Conservation (phyloP, 2,329 filamentous ascomycete species). For the Dactylonectria macrodidyma region DNA sequence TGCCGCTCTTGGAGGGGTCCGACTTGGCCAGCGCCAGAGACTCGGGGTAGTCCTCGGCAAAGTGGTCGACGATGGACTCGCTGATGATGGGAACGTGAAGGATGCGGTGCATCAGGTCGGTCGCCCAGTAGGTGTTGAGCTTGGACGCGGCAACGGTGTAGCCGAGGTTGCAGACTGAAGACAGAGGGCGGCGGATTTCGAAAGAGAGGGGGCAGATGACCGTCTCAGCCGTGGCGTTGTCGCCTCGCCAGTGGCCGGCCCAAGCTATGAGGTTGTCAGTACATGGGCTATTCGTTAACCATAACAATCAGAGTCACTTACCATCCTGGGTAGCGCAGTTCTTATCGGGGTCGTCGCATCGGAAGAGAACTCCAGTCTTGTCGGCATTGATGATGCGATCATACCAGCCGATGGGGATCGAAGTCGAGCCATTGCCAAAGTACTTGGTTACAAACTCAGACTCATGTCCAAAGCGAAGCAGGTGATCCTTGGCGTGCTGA, state of each 20-base stretch:
- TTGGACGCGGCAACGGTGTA: slow-evolving; percentile 71
- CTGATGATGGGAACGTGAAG: slow-evolving; percentile 74
- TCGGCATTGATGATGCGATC: slow-evolving; percentile 72
- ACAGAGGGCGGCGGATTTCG: slow-evolving; percentile 68
- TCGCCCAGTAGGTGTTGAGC: slow-evolving; percentile 75
- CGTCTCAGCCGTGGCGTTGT: slow-evolving; percentile 76
- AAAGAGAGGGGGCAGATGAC: slow-evolving; percentile 79
- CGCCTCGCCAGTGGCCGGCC: slow-evolving; percentile 78
- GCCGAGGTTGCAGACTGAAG: slow-evolving; percentile 72
- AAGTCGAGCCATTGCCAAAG: slow-evolving; percentile 73
- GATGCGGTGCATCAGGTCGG: slow-evolving; percentile 77
- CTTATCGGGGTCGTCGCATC: slow-evolving; percentile 77
- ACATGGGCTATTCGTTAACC: fast-evolving
- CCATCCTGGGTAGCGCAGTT: slow-evolving; percentile 70
- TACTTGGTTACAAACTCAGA: slow-evolving; percentile 76
- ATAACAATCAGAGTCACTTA: slow-evolving; percentile 33
- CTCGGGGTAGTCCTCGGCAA: slow-evolving; percentile 70
- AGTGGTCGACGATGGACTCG: slow-evolving; percentile 74
- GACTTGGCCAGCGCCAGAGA: slow-evolving; percentile 66
- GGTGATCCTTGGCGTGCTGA: slow-evolving; percentile 74
- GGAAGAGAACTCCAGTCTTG: slow-evolving; percentile 71
- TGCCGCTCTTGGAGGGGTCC: slow-evolving; percentile 62
- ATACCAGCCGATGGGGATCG: slow-evolving; percentile 73
- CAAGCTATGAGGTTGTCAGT: slow-evolving; percentile 62
- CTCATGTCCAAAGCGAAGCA: slow-evolving; percentile 69